Evolutionary conservation across 305 asterid species (phyloP).

Genomic region (Plantago rigida): DNA sequence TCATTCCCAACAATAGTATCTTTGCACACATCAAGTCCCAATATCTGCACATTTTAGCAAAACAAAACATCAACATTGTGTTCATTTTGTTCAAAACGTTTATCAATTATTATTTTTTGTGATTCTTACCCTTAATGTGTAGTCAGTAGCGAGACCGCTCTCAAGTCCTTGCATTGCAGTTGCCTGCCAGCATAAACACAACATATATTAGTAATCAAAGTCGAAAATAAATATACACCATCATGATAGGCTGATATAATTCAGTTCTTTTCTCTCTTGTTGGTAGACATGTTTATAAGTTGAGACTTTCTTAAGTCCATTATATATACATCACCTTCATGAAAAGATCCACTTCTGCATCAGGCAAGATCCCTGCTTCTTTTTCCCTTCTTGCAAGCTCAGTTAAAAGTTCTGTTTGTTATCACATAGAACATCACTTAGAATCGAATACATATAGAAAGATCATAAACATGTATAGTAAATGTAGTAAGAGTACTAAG

Average conservation of each 20-base stretch:
- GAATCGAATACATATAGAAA: not conserved
- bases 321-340: slow-evolving; percentile 32
- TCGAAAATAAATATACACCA: too few relatives aligned
- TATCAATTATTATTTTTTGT: not conserved
- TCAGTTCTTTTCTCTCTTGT: too few relatives aligned
- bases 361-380: slow-evolving; percentile 47
- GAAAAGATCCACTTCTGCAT: slow-evolving; percentile 50
- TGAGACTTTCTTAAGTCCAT: too few relatives aligned
- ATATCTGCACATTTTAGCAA: slow-evolving; percentile 27
- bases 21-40: slow-evolving; percentile 53
- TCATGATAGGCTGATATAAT: not conserved
- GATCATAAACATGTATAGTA: too few relatives aligned
- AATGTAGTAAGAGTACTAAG: too few relatives aligned
- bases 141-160: slow-evolving; percentile 68
- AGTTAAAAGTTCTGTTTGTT: slow-evolving; percentile 30
- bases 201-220: too few relatives aligned
- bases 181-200: slow-evolving; percentile 41
- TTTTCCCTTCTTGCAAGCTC: slow-evolving; percentile 54
- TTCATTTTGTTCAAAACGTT: not conserved
- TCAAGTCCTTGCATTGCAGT: slow-evolving; percentile 73
- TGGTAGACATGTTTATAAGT: too few relatives aligned
- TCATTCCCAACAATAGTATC: slow-evolving; percentile 56
- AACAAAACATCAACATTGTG: slow-evolving; percentile 3
- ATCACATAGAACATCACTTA: not conserved
- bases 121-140: slow-evolving; percentile 53